Evolutionary conservation across 176 grass and related monocot genomes (phyloP).

Genomic region (Raddia distichophylla): DNA sequence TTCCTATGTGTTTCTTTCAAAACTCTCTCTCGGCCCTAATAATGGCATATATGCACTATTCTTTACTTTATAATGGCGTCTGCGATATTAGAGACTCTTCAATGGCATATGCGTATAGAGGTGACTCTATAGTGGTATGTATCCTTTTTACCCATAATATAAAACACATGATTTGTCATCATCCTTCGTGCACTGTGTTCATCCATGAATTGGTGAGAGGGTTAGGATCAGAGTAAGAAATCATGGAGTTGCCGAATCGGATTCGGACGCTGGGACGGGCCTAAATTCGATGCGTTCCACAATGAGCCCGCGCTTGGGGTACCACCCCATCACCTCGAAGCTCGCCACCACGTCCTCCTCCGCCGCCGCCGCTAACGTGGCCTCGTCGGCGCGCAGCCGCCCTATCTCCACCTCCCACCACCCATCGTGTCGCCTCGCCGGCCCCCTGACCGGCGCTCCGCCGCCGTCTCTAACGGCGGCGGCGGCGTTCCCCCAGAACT

Average conservation of each 20-base stretch:
- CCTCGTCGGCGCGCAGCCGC: not conserved
- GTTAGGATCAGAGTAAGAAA: not conserved
- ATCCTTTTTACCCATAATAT: too few species aligned
- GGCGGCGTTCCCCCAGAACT: not conserved
- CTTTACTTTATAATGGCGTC: too few species aligned
- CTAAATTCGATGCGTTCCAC: constrained; percentile 42
- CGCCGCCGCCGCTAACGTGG: not conserved
- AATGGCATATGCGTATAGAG: too few species aligned
- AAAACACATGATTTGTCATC: too few species aligned
- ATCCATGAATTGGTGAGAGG: too few species aligned
- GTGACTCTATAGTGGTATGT: too few species aligned
- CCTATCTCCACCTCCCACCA: constrained; percentile 64
- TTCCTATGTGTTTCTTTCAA: too few species aligned
- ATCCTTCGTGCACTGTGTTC: too few species aligned
- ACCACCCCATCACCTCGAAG: constrained; percentile 39
- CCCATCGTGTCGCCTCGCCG: constrained; percentile 7
- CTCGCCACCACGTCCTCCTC: constrained; percentile 27
- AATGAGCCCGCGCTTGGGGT: constrained; percentile 36
- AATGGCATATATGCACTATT: too few species aligned
- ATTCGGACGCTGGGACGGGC: constrained; percentile 1
- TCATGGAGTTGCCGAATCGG: too few species aligned
- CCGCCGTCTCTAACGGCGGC: not conserved
- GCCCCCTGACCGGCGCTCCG: not conserved
- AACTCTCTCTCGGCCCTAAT: too few species aligned
- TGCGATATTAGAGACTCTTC: too few species aligned